phyloP scores from a whole-genome alignment of 176 grass and related monocot species.

The Carex pumila region DNA sequence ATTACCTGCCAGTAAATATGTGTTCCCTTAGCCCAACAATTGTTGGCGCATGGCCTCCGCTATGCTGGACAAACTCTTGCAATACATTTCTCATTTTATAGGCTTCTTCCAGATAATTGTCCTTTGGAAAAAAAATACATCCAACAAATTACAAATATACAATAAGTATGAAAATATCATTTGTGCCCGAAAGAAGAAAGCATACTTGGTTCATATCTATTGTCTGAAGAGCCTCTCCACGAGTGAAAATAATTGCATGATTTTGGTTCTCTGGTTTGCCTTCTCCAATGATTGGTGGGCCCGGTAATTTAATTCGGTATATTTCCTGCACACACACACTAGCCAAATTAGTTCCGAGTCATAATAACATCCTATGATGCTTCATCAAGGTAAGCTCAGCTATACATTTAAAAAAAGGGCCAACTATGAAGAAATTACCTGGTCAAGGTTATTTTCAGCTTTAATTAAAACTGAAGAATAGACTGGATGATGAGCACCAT shows the following conservation, averaged over 20 bases:
- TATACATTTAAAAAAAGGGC: conserved; percentile 1
- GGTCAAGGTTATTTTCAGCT: conserved; percentile 82
- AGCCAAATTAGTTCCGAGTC: not conserved
- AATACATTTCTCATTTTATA: conserved; percentile 98
- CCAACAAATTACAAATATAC: conserved; percentile 5
- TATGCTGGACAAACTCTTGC: conserved; percentile 76
- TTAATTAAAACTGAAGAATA: conserved; percentile 93
- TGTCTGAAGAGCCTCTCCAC: conserved; percentile 88
- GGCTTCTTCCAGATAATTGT: conserved; percentile 96
- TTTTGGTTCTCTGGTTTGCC: conserved; percentile 99
- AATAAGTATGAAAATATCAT: not conserved
- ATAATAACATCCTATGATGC: not conserved
- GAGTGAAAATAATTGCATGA: conserved; percentile 96
- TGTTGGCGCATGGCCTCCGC: conserved; percentile 55
- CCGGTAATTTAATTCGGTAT: conserved; percentile 87
- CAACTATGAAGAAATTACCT: conserved; percentile 49
- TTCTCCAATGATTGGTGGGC: conserved; percentile 80
- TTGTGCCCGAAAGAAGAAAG: not conserved
- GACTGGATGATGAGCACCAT: conserved; percentile 34
- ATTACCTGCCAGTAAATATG: conserved; percentile 87
- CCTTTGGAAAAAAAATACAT: conserved; percentile 37
- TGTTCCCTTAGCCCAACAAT: conserved; percentile 92
- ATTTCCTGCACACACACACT: conserved; percentile 60
- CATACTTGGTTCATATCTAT: conserved; percentile 98
- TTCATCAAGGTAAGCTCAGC: not conserved